phyloP scores from a whole-genome alignment of 148 eudicot genomes.

The Polygonum aviculare region DNA sequence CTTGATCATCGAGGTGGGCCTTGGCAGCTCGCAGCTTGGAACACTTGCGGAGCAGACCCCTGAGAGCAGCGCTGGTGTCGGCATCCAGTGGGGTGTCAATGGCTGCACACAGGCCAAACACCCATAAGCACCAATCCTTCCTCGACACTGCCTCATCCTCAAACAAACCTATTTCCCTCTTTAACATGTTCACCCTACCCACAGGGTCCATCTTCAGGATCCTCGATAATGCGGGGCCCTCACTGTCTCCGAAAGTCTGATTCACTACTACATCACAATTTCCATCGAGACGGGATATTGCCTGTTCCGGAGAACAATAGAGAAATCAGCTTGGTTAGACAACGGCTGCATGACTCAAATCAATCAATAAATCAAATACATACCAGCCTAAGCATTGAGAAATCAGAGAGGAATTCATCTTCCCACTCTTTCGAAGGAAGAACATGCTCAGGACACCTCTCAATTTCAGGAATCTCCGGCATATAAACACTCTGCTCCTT shows the following conservation, averaged over 20 bases:
- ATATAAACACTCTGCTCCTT: conserved; percentile 74
- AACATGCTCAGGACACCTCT: conserved; percentile 63
- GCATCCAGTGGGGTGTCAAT: conserved; percentile 78
- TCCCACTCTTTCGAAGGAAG: conserved; percentile 73
- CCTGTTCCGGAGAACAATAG: background rate
- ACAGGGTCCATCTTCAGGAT: conserved; percentile 56
- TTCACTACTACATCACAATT: background rate
- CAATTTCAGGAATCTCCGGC: conserved; percentile 81
- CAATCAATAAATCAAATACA: background rate
- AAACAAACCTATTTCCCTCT: conserved; percentile 38
- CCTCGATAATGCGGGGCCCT: conserved; percentile 41
- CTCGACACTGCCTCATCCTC: conserved; percentile 34
- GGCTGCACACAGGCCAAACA: conserved; percentile 71
- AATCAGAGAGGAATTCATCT: conserved; percentile 64
- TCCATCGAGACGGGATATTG: background rate
- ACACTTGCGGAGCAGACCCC: conserved; percentile 68
- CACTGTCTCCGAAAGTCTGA: background rate
- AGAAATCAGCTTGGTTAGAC: background rate
- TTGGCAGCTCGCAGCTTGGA: conserved; percentile 64
- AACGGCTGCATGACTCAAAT: background rate
- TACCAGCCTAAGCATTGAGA: conserved; percentile 75
- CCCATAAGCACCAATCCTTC: conserved; percentile 59
- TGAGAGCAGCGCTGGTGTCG: conserved; percentile 65
- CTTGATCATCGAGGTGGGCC: conserved; percentile 62
- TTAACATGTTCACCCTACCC: conserved; percentile 47